A percentile compares a stretch with the other conserved stretches of the same genome.
These are phyloP conservation scores for Yarrowia divulgata DNA, from an alignment of 805 yeast genomes.

Conservation along the genomic window DNA sequence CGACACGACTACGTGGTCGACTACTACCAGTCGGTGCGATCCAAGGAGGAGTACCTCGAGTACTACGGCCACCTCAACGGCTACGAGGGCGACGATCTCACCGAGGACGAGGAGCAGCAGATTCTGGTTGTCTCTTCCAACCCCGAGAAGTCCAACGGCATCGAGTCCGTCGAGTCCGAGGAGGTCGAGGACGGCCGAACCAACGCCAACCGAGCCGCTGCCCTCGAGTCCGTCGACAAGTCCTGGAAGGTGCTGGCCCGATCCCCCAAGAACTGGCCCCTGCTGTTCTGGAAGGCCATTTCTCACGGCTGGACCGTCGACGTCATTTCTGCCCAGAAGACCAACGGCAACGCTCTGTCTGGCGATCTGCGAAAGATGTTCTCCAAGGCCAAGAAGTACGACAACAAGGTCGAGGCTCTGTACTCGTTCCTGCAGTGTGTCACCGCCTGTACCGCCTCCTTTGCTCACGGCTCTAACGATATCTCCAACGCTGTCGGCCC, in stretches of 20 bases:
- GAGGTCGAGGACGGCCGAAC: constrained; percentile 46
- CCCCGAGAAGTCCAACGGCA: constrained; percentile 39
- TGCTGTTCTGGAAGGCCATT: constrained; percentile 57
- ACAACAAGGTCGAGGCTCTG: constrained; percentile 71
- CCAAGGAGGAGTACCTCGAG: constrained; percentile 39
- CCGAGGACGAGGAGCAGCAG: constrained; percentile 40
- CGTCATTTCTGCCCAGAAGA: constrained; percentile 55
- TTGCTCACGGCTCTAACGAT: constrained; percentile 84
- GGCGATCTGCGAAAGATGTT: constrained; percentile 62
- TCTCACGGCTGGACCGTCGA: constrained; percentile 72
- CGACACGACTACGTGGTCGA: constrained; percentile 58
- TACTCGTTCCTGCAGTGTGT: constrained; percentile 72
- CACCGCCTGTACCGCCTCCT: constrained; percentile 81
- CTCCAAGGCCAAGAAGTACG: constrained; percentile 66
- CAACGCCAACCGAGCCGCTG: constrained; percentile 44
- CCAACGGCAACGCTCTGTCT: constrained; percentile 52
- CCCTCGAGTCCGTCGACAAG: constrained; percentile 40
- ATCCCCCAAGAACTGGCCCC: constrained; percentile 64
- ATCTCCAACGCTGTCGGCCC: constrained; percentile 83
- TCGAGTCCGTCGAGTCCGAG: constrained; percentile 40
- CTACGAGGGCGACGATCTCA: constrained; percentile 40
- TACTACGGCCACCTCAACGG: constrained; percentile 31
- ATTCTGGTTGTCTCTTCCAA: constrained; percentile 29
- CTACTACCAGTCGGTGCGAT: constrained; percentile 56
- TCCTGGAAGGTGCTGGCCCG: constrained; percentile 42